Base-by-base conservation (phyloP, 2,329 filamentous ascomycete genomes). In the Colletotrichum sojae region DNA sequence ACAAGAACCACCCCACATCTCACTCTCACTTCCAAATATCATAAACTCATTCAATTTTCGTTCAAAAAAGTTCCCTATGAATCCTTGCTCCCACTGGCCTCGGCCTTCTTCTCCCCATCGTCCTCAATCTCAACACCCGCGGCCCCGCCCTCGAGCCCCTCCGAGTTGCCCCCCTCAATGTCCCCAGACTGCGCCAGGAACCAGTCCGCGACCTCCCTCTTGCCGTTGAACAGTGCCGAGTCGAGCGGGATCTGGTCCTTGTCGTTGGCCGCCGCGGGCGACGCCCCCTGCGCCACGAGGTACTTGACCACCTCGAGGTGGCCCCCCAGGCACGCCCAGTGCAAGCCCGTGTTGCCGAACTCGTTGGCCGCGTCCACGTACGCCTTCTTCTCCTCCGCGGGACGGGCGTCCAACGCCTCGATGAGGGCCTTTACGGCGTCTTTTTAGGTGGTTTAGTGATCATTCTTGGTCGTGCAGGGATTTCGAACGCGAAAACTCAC, bases 311-410 rank as follows among this genome's bases (percentile, higher is more conserved):
- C 89, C 6, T 91, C 88, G 3, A 98, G 83, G 76, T 98, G 95
- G 1, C 95, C 95, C 63, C 97, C 96, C 63, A 98, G 83, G 0
- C 94, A 93, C 0, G 95, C 95, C 95, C 95, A 98, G 82, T 99
- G 96, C 67, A 99, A 84, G 0, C 94, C 89, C 1, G 95, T 98
- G 83, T 98, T 98, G 52, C 94, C 95, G 53, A 92, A 91, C 71
- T 90, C 84, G 76, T 99, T 99, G 70, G 88, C 85, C 2, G 86
- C 83, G 74, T 94, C 92, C 25, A 94, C 79, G 73, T 91, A 89
- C 0, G 85, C 78, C 71, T 84, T 81, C 71, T 82, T 83, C 70
- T 83, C 81, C 40, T 79, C 73, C 20, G 73, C 78, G 54, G 79
- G 79, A 52, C 76, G 78, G n/a, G 72, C 73, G 27, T 81, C 74